Evolutionary conservation across 768 basidiomycete genomes (phyloP).

Genomic region (Tylopilus felleus): DNA sequence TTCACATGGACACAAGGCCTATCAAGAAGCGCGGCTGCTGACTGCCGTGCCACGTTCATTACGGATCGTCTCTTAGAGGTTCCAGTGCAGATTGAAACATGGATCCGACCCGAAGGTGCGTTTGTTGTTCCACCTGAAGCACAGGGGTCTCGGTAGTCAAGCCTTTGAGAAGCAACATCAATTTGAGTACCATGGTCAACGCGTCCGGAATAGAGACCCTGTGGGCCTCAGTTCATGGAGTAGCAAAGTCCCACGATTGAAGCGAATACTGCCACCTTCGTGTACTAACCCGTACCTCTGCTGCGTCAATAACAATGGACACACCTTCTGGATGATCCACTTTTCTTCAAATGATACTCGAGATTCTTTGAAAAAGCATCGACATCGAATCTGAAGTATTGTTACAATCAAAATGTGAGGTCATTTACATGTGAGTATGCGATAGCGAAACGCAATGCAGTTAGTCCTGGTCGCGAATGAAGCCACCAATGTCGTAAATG

Average conservation of each 20-base stretch:
- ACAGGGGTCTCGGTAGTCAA: neutral
- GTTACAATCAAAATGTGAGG: constrained; percentile 24
- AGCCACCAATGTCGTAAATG: constrained; percentile 15
- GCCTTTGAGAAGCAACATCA: neutral
- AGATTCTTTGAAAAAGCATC: neutral
- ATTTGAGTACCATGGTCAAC: neutral
- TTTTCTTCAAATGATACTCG: constrained; percentile 13
- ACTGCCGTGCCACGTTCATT: neutral
- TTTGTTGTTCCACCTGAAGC: neutral
- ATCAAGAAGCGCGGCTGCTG: neutral
- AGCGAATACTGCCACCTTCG: neutral
- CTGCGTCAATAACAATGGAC: neutral
- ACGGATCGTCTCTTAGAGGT: neutral
- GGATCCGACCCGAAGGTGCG: neutral
- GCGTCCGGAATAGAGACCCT: neutral
- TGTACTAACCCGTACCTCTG: neutral
- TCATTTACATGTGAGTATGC: constrained; percentile 24
- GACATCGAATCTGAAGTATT: neutral
- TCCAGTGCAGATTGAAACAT: neutral
- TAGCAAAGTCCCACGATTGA: neutral
- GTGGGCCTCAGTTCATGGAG: neutral
- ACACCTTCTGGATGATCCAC: neutral
- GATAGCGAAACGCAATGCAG: constrained; percentile 8
- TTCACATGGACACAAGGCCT: neutral
- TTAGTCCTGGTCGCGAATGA: constrained; percentile 8